Conservation (phyloP, 176 grass and related monocot species). For the Carex cristatella region DNA sequence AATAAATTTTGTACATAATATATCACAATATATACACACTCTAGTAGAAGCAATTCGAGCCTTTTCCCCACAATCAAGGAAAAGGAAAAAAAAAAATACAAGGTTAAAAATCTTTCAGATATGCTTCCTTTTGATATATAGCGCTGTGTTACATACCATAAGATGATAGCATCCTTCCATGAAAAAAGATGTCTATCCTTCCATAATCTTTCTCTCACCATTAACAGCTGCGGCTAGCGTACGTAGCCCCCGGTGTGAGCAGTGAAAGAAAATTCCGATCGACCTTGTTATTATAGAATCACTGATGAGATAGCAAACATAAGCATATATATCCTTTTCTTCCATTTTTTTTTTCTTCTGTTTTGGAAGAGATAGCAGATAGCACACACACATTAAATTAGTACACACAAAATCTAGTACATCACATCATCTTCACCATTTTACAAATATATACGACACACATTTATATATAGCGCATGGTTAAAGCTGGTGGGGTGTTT, state of each 20-base stretch:
- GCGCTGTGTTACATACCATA: conserved; percentile 7
- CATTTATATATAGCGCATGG: conserved; percentile 14
- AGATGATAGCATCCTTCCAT: conserved; percentile 1
- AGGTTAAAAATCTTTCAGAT: neutral
- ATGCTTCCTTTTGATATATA: neutral
- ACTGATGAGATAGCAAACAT: neutral
- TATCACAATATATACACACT: neutral
- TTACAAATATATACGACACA: conserved; percentile 20
- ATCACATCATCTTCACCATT: conserved; percentile 7
- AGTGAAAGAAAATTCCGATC: neutral
- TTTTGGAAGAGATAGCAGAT: neutral
- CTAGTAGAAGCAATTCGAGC: neutral
- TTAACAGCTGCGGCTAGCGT: neutral
- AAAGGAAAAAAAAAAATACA: neutral
- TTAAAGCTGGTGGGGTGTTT: neutral
- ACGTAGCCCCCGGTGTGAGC: neutral
- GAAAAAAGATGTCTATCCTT: neutral
- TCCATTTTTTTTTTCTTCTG: neutral
- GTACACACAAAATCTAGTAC: conserved; percentile 3
- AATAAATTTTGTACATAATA: neutral
- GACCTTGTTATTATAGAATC: neutral
- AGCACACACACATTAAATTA: conserved; percentile 4
- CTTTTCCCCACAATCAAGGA: neutral
- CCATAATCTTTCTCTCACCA: conserved; percentile 1
- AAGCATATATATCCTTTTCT: conserved; percentile 9